phyloP scores from a whole-genome alignment of 1,284 basidiomycete genomes.

The Rhodotorula mucilaginosa region DNA sequence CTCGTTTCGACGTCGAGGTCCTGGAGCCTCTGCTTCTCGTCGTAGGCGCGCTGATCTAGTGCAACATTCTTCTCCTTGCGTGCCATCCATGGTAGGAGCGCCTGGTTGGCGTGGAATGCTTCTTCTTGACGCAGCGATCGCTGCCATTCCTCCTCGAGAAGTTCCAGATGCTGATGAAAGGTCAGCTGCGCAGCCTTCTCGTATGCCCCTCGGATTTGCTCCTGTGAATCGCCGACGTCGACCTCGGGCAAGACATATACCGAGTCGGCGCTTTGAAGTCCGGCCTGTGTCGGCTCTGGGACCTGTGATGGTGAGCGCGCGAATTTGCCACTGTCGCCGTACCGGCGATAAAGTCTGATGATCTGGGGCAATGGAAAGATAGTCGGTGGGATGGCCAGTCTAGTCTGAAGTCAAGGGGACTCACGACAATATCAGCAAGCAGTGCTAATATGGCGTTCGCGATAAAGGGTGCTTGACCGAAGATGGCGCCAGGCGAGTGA shows the following conservation, averaged over 20 bases:
- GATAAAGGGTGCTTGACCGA: conserved; percentile 3
- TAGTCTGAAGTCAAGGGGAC: background rate
- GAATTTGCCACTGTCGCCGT: background rate
- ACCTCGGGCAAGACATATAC: background rate
- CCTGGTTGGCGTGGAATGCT: no score
- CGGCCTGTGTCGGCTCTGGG: background rate
- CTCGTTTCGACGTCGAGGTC: no score
- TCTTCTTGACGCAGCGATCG: no score
- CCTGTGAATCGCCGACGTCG: background rate
- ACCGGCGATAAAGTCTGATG: background rate
- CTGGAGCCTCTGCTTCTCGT: no score
- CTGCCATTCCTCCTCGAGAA: no score
- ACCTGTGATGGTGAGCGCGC: background rate
- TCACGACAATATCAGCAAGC: background rate
- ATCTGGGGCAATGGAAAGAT: background rate
- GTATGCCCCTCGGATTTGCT: no score
- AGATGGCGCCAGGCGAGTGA: background rate
- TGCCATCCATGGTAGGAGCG: no score
- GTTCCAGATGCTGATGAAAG: no score
- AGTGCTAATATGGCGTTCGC: background rate
- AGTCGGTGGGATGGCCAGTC: background rate
- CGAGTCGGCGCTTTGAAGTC: background rate
- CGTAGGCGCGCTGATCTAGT: no score
- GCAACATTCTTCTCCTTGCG: no score
- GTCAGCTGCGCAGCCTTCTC: no score